Evolutionary conservation across 2,329 filamentous ascomycete genomes (phyloP).

Genomic region (Fusarium buxicola): DNA sequence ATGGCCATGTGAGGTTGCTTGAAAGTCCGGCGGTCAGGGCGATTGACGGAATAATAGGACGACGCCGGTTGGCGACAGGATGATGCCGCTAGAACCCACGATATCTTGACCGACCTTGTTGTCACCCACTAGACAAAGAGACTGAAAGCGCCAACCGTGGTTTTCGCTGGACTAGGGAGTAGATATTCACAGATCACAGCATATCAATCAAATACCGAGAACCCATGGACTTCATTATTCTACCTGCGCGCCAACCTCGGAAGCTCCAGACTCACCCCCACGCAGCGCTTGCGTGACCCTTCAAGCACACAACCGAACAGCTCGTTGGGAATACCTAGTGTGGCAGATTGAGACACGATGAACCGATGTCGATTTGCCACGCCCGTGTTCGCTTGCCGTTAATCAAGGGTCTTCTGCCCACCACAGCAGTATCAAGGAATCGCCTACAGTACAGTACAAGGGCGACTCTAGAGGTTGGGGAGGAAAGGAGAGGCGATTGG

Average conservation of each 20-base stretch:
- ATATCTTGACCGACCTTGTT: background rate
- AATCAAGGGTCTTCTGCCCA: conserved; percentile 13
- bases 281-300: conserved; percentile 33
- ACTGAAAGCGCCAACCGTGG: background rate
- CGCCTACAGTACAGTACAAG: conserved; percentile 5
- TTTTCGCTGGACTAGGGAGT: background rate
- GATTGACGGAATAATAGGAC: conserved; percentile 9
- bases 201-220: conserved; percentile 5
- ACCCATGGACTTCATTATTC: background rate
- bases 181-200: conserved; percentile 3
- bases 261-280: conserved; percentile 24
- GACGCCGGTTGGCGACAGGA: conserved; percentile 23
- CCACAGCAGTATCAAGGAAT: conserved; percentile 20
- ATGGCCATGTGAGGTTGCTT: background rate
- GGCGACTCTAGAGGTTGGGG: background rate
- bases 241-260: conserved; percentile 9
- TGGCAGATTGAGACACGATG: conserved; percentile 36
- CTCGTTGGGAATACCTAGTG: conserved; percentile 32
- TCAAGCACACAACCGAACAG: conserved; percentile 25
- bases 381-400: conserved; percentile 11
- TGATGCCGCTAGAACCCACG: conserved; percentile 17
- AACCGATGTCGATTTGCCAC: conserved; percentile 30
- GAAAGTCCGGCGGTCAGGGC: conserved; percentile 5
- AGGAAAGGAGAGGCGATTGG: conserved; percentile 23
- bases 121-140: conserved; percentile 2